phyloP scores from a whole-genome alignment of 352 stramenopile species.

The Phytophthora uliginosa region DNA sequence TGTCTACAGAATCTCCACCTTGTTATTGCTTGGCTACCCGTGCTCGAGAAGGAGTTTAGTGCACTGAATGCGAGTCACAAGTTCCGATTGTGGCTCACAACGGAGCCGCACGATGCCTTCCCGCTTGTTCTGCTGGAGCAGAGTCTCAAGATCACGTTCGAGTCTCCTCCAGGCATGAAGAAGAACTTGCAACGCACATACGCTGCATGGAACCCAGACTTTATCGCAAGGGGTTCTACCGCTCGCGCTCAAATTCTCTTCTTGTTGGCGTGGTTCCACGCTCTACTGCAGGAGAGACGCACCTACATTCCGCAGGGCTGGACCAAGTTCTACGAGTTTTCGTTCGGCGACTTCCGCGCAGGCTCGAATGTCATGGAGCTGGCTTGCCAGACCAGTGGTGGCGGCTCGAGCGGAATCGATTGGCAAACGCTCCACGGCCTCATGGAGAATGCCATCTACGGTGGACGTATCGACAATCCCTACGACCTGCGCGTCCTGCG shows the following conservation, averaged over 20 bases:
- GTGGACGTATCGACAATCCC: conserved; percentile 94
- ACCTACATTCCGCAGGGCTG: conserved; percentile 97
- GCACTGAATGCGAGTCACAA: conserved; percentile 74
- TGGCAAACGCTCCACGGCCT: conserved; percentile 94
- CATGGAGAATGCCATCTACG: conserved; percentile 98
- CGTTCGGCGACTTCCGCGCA: conserved; percentile 94
- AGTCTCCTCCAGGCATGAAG: conserved; percentile 96
- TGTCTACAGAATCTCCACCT: conserved; percentile 98
- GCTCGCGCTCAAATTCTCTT: conserved; percentile 86
- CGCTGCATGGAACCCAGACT: conserved; percentile 85
- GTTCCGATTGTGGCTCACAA: conserved; percentile 97
- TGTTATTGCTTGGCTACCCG: conserved; percentile 94
- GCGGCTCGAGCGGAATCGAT: conserved; percentile 64
- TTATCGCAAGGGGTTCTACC: conserved; percentile 58
- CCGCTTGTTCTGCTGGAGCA: conserved; percentile 93
- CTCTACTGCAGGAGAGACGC: conserved; percentile 82
- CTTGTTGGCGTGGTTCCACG: conserved; percentile 93
- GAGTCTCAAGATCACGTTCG: conserved; percentile 96
- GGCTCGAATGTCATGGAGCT: conserved; percentile 93
- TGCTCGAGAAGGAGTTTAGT: conserved; percentile 93
- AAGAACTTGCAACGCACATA: conserved; percentile 97
- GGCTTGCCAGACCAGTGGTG: conserved; percentile 50
- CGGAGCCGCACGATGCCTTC: conserved; percentile 93
- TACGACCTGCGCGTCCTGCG: conserved; percentile 94
- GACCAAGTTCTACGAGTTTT: conserved; percentile 98